These are phyloP conservation scores for Sugiyamaella chiloensis DNA, from an alignment of 805 yeast species.

Conservation along the genomic window DNA sequence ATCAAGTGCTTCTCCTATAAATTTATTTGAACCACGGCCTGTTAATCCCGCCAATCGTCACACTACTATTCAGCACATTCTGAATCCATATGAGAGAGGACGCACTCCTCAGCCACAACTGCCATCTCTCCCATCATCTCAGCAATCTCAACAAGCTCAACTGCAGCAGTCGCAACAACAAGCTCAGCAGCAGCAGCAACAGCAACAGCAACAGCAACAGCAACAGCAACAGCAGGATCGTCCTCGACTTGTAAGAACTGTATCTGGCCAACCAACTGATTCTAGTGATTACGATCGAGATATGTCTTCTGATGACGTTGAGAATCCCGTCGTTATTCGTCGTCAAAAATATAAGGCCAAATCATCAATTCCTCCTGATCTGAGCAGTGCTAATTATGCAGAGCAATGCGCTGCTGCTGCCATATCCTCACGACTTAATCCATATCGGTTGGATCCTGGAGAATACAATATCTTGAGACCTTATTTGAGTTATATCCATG, in stretches of 20 bases:
- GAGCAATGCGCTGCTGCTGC: slow-evolving; percentile 42
- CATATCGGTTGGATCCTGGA: slow-evolving; percentile 35
- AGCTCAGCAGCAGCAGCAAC: slow-evolving; percentile 16
- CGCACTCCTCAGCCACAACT: slow-evolving; percentile 17
- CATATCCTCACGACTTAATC: slow-evolving; percentile 37
- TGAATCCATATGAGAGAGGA: not conserved
- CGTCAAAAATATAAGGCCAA: slow-evolving; percentile 34
- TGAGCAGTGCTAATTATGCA: slow-evolving; percentile 34
- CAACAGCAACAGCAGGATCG: slow-evolving; percentile 11
- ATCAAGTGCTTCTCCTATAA: slow-evolving; percentile 6
- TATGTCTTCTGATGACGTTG: slow-evolving; percentile 2
- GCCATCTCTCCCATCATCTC: slow-evolving; percentile 18
- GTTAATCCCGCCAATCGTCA: not conserved
- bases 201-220: slow-evolving; percentile 16
- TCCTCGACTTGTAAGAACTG: slow-evolving; percentile 5
- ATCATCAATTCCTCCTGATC: slow-evolving; percentile 39
- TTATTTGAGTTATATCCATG: slow-evolving; percentile 35
- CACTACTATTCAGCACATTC: not conserved
- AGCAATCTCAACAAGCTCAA: slow-evolving; percentile 13
- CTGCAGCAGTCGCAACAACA: slow-evolving; percentile 19
- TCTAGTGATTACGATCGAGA: slow-evolving; percentile 4
- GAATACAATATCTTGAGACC: slow-evolving; percentile 37
- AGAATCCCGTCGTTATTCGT: slow-evolving; percentile 12
- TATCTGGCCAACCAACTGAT: slow-evolving; percentile 5
- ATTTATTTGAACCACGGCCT: not conserved